A percentile compares a stretch with the other conserved stretches of the same genome.
These are phyloP conservation scores for Ophiostoma sp. DNA, from an alignment of 2,329 filamentous ascomycete species.

Conservation along the genomic window DNA sequence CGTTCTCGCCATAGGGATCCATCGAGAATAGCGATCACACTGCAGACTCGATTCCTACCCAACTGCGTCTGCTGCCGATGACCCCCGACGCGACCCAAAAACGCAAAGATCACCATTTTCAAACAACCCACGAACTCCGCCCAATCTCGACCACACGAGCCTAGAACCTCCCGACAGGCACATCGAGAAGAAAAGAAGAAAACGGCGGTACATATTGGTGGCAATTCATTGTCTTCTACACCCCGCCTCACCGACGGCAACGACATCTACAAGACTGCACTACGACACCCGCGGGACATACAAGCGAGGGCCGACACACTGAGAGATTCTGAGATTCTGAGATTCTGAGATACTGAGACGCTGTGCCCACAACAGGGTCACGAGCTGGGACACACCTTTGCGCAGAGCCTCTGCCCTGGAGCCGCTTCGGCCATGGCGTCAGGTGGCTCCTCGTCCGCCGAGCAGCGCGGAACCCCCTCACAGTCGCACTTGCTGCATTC, in stretches of 20 bases:
- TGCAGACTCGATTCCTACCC: slow-evolving; percentile 2
- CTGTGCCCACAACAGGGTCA: not conserved
- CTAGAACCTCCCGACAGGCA: not conserved
- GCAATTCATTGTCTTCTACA: not conserved
- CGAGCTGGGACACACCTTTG: not conserved
- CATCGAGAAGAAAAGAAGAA: not conserved
- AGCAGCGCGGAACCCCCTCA: slow-evolving; percentile 19
- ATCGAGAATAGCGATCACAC: not conserved
- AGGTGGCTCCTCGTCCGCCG: slow-evolving; percentile 22
- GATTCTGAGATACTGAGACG: not conserved
- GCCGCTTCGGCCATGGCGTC: slow-evolving; percentile 24
- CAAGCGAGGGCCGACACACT: not conserved
- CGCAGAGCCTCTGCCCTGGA: slow-evolving; percentile 14
- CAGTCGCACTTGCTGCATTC: slow-evolving; percentile 19
- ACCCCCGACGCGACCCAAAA: slow-evolving; percentile 16
- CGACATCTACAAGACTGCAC: too few relatives aligned
- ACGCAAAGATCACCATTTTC: slow-evolving; percentile 15
- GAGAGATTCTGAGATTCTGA: too few relatives aligned
- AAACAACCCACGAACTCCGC: not conserved
- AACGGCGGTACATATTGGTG: not conserved
- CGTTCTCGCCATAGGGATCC: not conserved
- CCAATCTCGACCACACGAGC: not conserved
- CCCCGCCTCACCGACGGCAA: not conserved
- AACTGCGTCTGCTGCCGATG: not conserved
- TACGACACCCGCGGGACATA: not conserved